Base-by-base conservation (phyloP, 345 rosid genomes). In the Gossypium anomalum region DNA sequence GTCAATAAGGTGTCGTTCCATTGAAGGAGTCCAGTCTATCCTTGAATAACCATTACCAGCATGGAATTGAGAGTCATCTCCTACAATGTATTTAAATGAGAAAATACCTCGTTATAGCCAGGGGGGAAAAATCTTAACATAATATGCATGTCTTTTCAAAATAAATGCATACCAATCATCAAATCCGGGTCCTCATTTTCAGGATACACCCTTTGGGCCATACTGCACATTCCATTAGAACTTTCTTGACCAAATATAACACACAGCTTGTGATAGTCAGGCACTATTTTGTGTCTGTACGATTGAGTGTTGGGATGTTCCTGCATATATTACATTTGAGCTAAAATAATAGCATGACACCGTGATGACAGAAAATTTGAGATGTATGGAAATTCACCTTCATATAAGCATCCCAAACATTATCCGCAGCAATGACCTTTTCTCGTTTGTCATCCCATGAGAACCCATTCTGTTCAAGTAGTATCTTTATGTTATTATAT, bases 1-100 rank as follows among this genome's bases (percentile, higher is more conserved):
- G 75, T 86, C 89, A 60, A 86, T 82, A 77, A 86, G 80, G 79
- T 84, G 73, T 9, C 89, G 83, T n/a, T 84, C 87, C 87, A 84
- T 86, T 10, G 60, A 51, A 66, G 87, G 85, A 7, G 86, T 86
- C 89, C 87, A 83, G 55, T 75, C 77, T 70, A 72, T 38, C 41
- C 25, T 53, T 7, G 74, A 83, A 67, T 27, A 72, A 78, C 72
- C 82, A 38, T 79, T 70, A 75, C 81, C 63, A 12, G 53, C 75
- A 75, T 53, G 57, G 52, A 58, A 62, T 67, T 67, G 78, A 56
- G 27, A 23, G 17, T 80, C 83, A 49, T 78, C 83, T 70, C 83
- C 87, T 82, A 73, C 74, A 70, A 78, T 53, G 23, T 27, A 20
- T 27, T 49, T n/a, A 67, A 20, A 51, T 49, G 22, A 51, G 45